Evolutionary conservation across 2,329 filamentous ascomycete genomes (phyloP), one percentile per base, ranked within the genome.

Genomic region (Aurifilum marmelostoma): DNA sequence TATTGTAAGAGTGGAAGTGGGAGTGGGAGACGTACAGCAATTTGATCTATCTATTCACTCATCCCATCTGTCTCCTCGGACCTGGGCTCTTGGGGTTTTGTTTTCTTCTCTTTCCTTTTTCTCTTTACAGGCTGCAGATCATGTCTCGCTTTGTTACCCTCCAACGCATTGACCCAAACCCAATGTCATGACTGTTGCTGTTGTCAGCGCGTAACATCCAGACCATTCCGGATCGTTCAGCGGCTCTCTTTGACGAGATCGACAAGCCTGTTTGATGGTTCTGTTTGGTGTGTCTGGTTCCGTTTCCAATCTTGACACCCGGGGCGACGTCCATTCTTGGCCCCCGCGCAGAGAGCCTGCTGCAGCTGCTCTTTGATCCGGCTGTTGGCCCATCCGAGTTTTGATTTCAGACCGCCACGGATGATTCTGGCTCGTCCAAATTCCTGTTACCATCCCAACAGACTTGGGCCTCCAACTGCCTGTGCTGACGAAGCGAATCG

Each of bases 141-240:
- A 80, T 82, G 81, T 81, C 79, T 82, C 77, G 75, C 75, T 75
- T 71, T 68, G 69, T 69, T 71, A 59, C 47, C 60, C 62, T 41
- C 65, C 65, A 54, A 67, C 63, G 68, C 56, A 63, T 65, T 67
- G 66, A 69, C 63, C 65, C 56, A 65, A 62, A 43, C 32, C 37
- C 59, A 21, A 41, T 27, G 34, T 37, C 59, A 18, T 59, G 56
- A 62, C 37, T 32, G 14, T 62, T 37, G 11, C 59, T 12, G 32
- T 59, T 32, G 29, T 59, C 56, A 34, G 29, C 29, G 7, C 56
- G 56, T 32, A 37, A 43, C 59, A 21, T 43, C 59, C 29, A 37
- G 37, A 37, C 11, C 54, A 9, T 3, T 62, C 14, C 59, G 7
- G 29, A 61, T 18, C 34, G 34, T 62, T n/a, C 29, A 59, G 21